Evolutionary conservation across 2,329 filamentous ascomycete species (phyloP).

Genomic region (Ophiostoma montium): DNA sequence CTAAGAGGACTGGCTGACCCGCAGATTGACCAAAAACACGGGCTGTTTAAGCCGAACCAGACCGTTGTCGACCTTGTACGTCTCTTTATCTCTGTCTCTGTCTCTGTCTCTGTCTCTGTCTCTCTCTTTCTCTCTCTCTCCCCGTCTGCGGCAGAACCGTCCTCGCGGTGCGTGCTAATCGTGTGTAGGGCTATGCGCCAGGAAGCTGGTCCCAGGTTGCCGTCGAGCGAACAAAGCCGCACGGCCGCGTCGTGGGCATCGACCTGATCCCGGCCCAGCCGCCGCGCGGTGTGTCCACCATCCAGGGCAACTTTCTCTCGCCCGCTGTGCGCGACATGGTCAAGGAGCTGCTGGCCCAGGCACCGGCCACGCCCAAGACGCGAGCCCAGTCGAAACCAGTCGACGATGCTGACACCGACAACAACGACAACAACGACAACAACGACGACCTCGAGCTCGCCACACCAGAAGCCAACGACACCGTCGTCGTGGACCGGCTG

Average conservation of each 20-base stretch:
- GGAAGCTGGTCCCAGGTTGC: slow-evolving; percentile 71
- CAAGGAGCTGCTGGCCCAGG: slow-evolving; percentile 54
- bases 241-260: slow-evolving; percentile 74
- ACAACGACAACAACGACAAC: slow-evolving; percentile 10
- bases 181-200: slow-evolving; percentile 57
- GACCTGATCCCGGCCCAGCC: slow-evolving; percentile 89
- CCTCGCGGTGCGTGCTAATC: too few species aligned
- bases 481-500: slow-evolving; percentile 25
- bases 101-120: too few species aligned
- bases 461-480: slow-evolving; percentile 11
- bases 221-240: slow-evolving; percentile 58
- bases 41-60: slow-evolving; percentile 63
- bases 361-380: slow-evolving; percentile 3
- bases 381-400: slow-evolving; percentile 5
- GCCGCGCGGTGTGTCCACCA: slow-evolving; percentile 78
- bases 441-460: neutral
- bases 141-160: too few species aligned
- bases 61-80: slow-evolving; percentile 79
- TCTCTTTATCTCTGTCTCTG: too few species aligned
- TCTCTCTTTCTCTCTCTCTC: too few species aligned
- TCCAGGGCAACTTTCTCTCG: slow-evolving; percentile 87
- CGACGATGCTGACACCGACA: slow-evolving; percentile 10
- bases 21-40: slow-evolving; percentile 71
- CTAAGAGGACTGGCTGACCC: neutral
- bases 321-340: slow-evolving; percentile 61